A percentile compares a stretch with the other conserved stretches of the same genome.
Evolutionary conservation across 2,329 filamentous ascomycete genomes (phyloP).

Genomic region (Fusarium penzigii): DNA sequence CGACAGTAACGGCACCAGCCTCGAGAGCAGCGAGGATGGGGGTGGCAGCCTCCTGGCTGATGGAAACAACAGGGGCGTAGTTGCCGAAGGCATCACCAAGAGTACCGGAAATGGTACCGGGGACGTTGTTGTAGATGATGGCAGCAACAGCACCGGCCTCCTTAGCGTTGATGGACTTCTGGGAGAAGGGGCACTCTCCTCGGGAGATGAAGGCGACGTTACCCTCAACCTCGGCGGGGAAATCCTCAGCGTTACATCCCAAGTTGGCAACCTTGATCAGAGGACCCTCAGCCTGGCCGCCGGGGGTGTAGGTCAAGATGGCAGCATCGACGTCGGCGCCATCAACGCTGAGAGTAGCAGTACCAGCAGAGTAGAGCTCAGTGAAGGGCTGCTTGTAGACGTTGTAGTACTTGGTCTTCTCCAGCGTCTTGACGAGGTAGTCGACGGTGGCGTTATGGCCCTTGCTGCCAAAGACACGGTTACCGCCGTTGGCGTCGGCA

Average conservation of each 20-base stretch:
- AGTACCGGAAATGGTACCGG: conserved; percentile 53
- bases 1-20: conserved; percentile 34
- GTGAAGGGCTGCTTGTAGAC: conserved; percentile 47
- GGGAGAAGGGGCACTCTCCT: conserved; percentile 58
- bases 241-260: conserved; percentile 56
- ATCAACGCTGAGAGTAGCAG: conserved; percentile 31
- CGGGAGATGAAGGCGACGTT: conserved; percentile 61
- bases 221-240: conserved; percentile 51
- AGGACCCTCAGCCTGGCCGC: conserved; percentile 41
- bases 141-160: conserved; percentile 57
- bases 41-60: conserved; percentile 49
- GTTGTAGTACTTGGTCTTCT: conserved; percentile 41
- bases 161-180: conserved; percentile 58
- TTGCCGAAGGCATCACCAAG: conserved; percentile 48
- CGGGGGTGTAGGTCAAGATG: conserved; percentile 53
- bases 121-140: conserved; percentile 64
- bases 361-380: conserved; percentile 38
- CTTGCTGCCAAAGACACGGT: conserved; percentile 45
- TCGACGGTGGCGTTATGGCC: conserved; percentile 50
- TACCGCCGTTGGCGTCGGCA: conserved; percentile 43
- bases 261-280: conserved; percentile 51
- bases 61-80: conserved; percentile 54
- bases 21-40: conserved; percentile 33
- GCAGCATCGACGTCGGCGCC: conserved; percentile 28
- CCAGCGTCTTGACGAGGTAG: conserved; percentile 44